phyloP scores from a whole-genome alignment of 352 stramenopile genomes.

The Ophiocytium majus region DNA sequence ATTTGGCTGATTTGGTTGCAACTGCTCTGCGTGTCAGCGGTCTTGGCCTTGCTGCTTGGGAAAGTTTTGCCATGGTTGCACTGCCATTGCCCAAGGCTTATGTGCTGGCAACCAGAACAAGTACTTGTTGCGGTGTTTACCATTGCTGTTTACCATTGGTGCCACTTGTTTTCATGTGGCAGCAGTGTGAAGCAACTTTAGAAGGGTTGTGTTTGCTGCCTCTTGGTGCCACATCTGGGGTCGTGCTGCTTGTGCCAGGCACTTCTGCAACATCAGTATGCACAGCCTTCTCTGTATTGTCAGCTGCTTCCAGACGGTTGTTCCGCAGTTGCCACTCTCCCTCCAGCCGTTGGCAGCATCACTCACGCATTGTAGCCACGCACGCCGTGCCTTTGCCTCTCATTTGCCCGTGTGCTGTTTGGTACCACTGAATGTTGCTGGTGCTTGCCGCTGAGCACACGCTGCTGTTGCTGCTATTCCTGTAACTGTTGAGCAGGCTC shows the following conservation, averaged over 20 bases:
- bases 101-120: background rate
- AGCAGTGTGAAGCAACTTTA: no score
- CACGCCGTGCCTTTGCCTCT: background rate
- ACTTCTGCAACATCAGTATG: background rate
- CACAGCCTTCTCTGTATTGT: background rate
- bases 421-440: background rate
- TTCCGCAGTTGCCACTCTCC: background rate
- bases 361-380: no score
- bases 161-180: background rate
- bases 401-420: background rate
- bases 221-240: no score
- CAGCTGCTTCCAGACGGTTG: background rate
- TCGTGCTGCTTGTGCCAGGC: no score
- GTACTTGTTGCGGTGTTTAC: background rate
- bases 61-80: background rate
- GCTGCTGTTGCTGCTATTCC: background rate
- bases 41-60: background rate
- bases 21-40: no score
- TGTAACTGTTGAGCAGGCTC: slow-evolving; percentile 54
- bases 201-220: no score
- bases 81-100: background rate
- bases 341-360: background rate
- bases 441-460: background rate
- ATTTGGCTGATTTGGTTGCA: background rate
- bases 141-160: background rate